These are phyloP conservation scores for Tillandsia leiboldiana DNA, from an alignment of 176 grass and related monocot species.

Conservation along the genomic window DNA sequence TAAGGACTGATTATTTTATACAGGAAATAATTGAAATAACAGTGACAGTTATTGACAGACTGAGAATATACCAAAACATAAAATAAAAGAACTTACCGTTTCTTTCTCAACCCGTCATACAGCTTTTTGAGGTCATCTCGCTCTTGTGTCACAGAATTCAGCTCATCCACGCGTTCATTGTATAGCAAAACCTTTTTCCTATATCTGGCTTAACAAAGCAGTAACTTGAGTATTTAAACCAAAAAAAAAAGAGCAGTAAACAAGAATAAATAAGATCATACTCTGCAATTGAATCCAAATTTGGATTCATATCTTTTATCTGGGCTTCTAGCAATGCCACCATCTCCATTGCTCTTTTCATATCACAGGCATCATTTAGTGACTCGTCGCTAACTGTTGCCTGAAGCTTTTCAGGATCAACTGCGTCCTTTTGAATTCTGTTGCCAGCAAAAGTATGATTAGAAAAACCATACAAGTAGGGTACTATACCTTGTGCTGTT, in stretches of 20 bases:
- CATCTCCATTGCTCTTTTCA: constrained; percentile 82
- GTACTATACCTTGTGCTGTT: neutral
- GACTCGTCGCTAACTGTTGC: constrained; percentile 48
- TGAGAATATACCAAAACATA: neutral
- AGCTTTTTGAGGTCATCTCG: constrained; percentile 84
- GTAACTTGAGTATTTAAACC: constrained; percentile 11
- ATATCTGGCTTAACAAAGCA: constrained; percentile 48
- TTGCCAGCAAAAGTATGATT: constrained; percentile 26
- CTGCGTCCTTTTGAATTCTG: constrained; percentile 83
- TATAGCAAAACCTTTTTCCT: constrained; percentile 61
- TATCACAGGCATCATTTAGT: constrained; percentile 48
- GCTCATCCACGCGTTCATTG: constrained; percentile 60
- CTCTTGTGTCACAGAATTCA: constrained; percentile 73
- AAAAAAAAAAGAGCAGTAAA: constrained; percentile 11
- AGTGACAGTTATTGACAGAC: constrained; percentile 6
- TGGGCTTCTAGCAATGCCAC: constrained; percentile 76
- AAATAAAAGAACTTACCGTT: constrained; percentile 29
- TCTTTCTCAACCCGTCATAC: constrained; percentile 80
- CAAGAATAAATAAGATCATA: constrained; percentile 27
- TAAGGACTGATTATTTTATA: neutral
- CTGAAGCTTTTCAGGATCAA: constrained; percentile 84
- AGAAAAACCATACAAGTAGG: neutral
- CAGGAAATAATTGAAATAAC: neutral
- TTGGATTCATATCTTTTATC: constrained; percentile 90
- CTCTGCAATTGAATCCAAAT: constrained; percentile 97